These are phyloP conservation scores for Boletus austroedulis DNA, from an alignment of 1,284 basidiomycete species.

Conservation along the genomic window DNA sequence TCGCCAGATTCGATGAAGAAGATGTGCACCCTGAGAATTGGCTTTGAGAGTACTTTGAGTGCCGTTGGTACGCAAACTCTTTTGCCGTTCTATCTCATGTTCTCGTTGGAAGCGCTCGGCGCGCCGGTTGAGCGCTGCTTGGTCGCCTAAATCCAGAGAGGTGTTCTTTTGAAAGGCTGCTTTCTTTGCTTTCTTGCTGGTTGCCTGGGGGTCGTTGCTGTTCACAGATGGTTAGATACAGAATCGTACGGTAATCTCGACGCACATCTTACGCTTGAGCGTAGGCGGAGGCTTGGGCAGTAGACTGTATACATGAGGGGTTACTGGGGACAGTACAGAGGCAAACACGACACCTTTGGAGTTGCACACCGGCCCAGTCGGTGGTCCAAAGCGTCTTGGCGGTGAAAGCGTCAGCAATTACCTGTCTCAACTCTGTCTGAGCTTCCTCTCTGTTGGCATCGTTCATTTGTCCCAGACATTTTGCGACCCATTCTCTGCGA, in stretches of 20 bases:
- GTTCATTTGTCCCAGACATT: conserved; percentile 78
- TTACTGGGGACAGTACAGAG: conserved; percentile 23
- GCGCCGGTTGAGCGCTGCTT: conserved; percentile 63
- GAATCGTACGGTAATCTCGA: background rate
- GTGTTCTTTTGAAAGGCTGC: conserved; percentile 45
- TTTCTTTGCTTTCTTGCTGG: conserved; percentile 72
- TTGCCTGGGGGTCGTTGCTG: conserved; percentile 42
- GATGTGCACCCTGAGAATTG: conserved; percentile 51
- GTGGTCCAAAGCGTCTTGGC: conserved; percentile 82
- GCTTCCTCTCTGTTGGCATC: conserved; percentile 72
- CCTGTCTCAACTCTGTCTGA: conserved; percentile 79
- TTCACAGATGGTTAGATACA: conserved; percentile 12
- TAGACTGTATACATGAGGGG: conserved; percentile 45
- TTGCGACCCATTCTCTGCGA: conserved; percentile 78
- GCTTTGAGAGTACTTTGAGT: conserved; percentile 43
- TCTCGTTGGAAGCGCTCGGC: conserved; percentile 79
- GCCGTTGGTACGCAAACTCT: conserved; percentile 36
- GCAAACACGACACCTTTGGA: conserved; percentile 60
- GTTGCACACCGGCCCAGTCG: conserved; percentile 80
- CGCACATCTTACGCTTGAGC: conserved; percentile 70
- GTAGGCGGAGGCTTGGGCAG: conserved; percentile 56
- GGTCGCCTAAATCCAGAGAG: conserved; percentile 57
- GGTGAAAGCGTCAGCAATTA: conserved; percentile 80
- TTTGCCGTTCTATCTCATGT: conserved; percentile 76
- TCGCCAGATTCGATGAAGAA: conserved; percentile 48